Evolutionary conservation across 2,329 filamentous ascomycete genomes (phyloP).

Genomic region (Colletotrichum eleusines): DNA sequence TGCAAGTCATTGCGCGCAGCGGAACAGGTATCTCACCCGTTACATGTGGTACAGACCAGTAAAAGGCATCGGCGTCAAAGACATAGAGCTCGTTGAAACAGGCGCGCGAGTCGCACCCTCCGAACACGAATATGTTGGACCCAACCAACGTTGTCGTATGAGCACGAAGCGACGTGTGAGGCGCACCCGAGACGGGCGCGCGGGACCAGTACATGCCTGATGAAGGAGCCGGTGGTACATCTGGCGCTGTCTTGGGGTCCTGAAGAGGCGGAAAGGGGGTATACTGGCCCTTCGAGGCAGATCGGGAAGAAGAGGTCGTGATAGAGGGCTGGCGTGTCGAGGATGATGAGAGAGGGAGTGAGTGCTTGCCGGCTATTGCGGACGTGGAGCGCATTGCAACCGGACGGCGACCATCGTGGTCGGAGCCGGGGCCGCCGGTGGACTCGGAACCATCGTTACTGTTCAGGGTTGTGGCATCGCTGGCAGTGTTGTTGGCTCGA

Average conservation of each 20-base stretch:
- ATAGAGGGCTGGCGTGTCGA: constrained; percentile 31
- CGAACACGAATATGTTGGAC: constrained; percentile 76
- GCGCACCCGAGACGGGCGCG: constrained; percentile 71
- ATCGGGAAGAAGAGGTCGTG: constrained; percentile 30
- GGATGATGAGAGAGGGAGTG: constrained; percentile 38
- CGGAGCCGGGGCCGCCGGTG: constrained; percentile 43
- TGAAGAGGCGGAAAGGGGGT: constrained; percentile 68
- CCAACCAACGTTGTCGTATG: constrained; percentile 76
- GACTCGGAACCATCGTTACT: constrained; percentile 46
- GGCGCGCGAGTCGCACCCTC: constrained; percentile 73
- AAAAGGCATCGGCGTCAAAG: constrained; percentile 76
- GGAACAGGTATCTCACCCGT: constrained; percentile 74
- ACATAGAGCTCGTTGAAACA: constrained; percentile 80
- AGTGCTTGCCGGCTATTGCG: constrained; percentile 56
- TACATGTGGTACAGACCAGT: constrained; percentile 75
- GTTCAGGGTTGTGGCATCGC: constrained; percentile 40
- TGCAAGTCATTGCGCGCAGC: constrained; percentile 78
- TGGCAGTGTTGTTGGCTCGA: constrained; percentile 39
- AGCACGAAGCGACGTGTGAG: constrained; percentile 72
- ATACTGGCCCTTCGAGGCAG: constrained; percentile 55
- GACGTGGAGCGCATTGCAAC: constrained; percentile 65
- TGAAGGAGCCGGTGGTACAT: constrained; percentile 72
- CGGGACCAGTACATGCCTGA: constrained; percentile 81
- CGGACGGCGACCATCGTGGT: constrained; percentile 54
- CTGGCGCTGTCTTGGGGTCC: constrained; percentile 66